Evolutionary conservation across 495 filamentous ascomycete species (phyloP).

Genomic region (Clavariopsis aquatica): DNA sequence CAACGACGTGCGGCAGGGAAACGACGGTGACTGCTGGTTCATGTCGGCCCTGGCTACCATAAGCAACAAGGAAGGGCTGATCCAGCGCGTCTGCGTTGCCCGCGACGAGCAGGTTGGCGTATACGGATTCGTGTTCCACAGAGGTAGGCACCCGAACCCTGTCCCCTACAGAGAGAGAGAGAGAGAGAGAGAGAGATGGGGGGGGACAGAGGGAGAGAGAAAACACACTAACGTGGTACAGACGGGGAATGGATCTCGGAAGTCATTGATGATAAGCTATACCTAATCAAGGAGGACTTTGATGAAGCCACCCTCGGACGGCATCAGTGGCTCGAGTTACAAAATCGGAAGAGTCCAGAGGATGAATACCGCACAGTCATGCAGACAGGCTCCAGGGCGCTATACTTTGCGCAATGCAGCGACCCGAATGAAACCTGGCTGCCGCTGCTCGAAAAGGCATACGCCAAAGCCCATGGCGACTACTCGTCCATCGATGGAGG

Average conservation of each 20-base stretch:
- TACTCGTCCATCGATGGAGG: slow-evolving; percentile 82
- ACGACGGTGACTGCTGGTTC: slow-evolving; percentile 89
- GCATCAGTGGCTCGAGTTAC: slow-evolving; percentile 66
- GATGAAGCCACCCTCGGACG: slow-evolving; percentile 70
- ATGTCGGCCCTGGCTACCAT: slow-evolving; percentile 84
- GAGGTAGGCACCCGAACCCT: slow-evolving; percentile 51
- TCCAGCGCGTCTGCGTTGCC: slow-evolving; percentile 81
- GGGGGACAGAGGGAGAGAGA: no score
- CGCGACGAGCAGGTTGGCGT: slow-evolving; percentile 79
- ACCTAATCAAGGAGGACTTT: slow-evolving; percentile 79
- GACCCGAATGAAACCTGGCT: slow-evolving; percentile 92
- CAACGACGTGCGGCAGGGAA: slow-evolving; percentile 76
- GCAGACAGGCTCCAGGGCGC: slow-evolving; percentile 73
- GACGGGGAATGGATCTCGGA: slow-evolving; percentile 92
- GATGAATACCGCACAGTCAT: slow-evolving; percentile 74
- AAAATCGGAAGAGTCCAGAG: slow-evolving; percentile 68
- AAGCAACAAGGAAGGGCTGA: slow-evolving; percentile 74
- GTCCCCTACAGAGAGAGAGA: not conserved
- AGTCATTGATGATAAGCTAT: slow-evolving; percentile 85
- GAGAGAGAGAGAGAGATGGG: no score
- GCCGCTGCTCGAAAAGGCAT: slow-evolving; percentile 91
- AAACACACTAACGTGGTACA: slow-evolving; percentile 37
- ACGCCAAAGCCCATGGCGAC: slow-evolving; percentile 92
- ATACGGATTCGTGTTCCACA: slow-evolving; percentile 92
- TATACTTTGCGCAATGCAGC: slow-evolving; percentile 86